These are phyloP conservation scores for Beauveria sp. DNA, from an alignment of 2,329 filamentous ascomycete species.

Conservation along the genomic window DNA sequence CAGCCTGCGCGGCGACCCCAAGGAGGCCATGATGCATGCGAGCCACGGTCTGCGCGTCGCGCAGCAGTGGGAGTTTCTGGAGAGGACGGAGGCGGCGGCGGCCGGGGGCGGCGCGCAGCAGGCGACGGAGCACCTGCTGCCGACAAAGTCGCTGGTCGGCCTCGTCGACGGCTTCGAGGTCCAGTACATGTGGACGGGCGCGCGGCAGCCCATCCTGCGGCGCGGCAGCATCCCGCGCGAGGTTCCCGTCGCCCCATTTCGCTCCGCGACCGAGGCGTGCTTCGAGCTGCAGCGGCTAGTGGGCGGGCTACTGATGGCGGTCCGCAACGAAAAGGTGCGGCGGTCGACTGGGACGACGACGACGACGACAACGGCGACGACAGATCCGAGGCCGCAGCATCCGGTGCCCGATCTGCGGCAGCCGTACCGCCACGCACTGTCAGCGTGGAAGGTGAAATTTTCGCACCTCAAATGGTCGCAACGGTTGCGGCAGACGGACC, in stretches of 20 bases:
- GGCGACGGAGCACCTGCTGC: background rate
- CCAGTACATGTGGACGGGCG: constrained; percentile 8
- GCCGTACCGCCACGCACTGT: constrained; percentile 4
- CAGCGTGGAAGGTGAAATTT: constrained; percentile 10
- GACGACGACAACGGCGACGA: background rate
- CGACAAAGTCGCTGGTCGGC: constrained; percentile 5
- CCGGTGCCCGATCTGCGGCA: background rate
- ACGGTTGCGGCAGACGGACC: constrained; percentile 6
- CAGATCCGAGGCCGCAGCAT: no score
- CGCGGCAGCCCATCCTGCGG: background rate
- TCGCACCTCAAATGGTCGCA: constrained; percentile 9
- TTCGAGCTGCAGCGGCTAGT: constrained; percentile 10
- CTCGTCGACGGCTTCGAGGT: constrained; percentile 9
- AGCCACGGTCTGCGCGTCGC: constrained; percentile 3
- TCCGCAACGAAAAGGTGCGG: constrained; percentile 3
- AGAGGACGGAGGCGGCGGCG: background rate
- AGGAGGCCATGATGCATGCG: constrained; percentile 8
- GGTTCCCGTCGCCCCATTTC: background rate
- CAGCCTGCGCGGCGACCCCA: constrained; percentile 9
- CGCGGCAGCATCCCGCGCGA: constrained; percentile 1
- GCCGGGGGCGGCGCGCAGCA: no score
- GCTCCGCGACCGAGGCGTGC: constrained; percentile 9
- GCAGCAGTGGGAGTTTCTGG: constrained; percentile 6
- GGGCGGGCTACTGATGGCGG: background rate
- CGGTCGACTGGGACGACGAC: constrained; percentile 16